Conservation (phyloP, 2,329 filamentous ascomycete genomes). For the Capronia epimyces region DNA sequence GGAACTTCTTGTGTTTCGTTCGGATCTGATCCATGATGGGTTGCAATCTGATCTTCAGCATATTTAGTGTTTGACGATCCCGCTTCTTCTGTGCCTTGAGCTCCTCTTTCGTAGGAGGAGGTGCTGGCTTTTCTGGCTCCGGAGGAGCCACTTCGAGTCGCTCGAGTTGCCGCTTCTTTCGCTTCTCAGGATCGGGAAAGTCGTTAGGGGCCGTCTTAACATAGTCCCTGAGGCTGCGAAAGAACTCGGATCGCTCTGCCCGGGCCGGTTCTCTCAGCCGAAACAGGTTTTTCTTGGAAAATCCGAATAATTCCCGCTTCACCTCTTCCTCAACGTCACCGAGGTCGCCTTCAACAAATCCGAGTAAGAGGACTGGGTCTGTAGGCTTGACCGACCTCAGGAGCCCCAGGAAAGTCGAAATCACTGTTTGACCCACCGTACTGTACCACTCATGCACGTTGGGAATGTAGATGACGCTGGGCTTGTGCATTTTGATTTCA, state of each 20-base stretch:
- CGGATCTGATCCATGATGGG: conserved; percentile 98
- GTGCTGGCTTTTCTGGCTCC: conserved; percentile 57
- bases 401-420: conserved; percentile 78
- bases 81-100: conserved; percentile 72
- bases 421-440: conserved; percentile 57
- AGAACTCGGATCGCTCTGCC: conserved; percentile 67
- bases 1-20: conserved; percentile 80
- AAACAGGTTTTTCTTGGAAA: conserved; percentile 71
- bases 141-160: conserved; percentile 68
- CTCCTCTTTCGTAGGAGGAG: conserved; percentile 68
- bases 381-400: conserved; percentile 78
- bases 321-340: conserved; percentile 60
- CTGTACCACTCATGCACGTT: conserved; percentile 83
- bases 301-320: conserved; percentile 76
- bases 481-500: conserved; percentile 89
- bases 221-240: conserved; percentile 66
- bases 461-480: conserved; percentile 91
- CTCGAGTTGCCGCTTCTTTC: conserved; percentile 80
- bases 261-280: conserved; percentile 62
- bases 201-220: conserved; percentile 73
- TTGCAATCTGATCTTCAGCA: conserved; percentile 81
- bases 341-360: conserved; percentile 73
- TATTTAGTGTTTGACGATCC: conserved; percentile 77
- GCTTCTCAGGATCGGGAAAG: conserved; percentile 78
- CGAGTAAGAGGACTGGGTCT: conserved; percentile 81